Evolutionary conservation across 2,329 filamentous ascomycete genomes (phyloP).

Genomic region (Cladosporium austrohemisphaericum): DNA sequence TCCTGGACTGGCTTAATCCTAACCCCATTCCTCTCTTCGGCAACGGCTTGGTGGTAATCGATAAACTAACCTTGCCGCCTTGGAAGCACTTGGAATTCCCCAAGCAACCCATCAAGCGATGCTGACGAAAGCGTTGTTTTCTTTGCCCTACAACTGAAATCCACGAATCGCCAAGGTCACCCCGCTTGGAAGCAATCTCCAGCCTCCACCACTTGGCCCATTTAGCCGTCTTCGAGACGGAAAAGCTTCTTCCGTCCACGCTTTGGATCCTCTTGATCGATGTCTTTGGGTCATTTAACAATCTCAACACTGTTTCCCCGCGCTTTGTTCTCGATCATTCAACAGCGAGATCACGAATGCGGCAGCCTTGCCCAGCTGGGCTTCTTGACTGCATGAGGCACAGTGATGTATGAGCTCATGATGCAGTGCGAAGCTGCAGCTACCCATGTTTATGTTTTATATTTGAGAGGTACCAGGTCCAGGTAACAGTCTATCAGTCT

Average conservation of each 20-base stretch:
- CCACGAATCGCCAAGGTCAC: slow-evolving; percentile 5
- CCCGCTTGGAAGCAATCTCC: slow-evolving; percentile 8
- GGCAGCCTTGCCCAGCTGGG: slow-evolving; percentile 3
- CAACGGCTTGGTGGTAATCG: neutral
- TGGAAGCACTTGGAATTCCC: neutral
- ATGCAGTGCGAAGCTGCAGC: neutral
- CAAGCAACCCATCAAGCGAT: neutral
- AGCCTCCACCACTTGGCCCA: slow-evolving; percentile 1
- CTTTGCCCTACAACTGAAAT: neutral
- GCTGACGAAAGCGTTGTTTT: neutral
- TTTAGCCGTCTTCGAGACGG: slow-evolving; percentile 13
- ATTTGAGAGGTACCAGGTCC: neutral
- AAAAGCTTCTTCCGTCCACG: slow-evolving; percentile 4
- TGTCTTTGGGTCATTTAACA: neutral
- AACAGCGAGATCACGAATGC: too few species aligned
- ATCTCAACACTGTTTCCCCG: slow-evolving; percentile 2
- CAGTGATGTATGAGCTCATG: slow-evolving; percentile 4
- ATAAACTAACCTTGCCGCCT: neutral
- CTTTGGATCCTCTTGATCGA: neutral
- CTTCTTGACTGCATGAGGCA: neutral
- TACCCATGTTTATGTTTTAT: neutral
- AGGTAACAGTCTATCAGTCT: too few species aligned
- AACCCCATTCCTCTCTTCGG: neutral
- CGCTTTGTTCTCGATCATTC: too few species aligned
- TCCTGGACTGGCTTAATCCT: neutral